Evolutionary conservation across 2,329 filamentous ascomycete species (phyloP).

Genomic region (Lachnellula subtilissima): DNA sequence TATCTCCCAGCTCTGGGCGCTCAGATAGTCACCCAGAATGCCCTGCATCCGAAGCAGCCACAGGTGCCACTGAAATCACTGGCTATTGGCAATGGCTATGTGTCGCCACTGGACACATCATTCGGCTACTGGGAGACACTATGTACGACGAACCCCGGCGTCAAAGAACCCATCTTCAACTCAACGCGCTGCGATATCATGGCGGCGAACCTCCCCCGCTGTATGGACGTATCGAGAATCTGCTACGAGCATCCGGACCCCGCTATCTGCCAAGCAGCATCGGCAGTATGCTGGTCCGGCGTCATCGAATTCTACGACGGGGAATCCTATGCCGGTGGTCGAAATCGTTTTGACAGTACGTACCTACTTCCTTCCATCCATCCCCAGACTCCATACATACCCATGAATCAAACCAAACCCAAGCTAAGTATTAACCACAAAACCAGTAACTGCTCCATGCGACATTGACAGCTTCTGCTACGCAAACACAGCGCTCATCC

Average conservation of each 20-base stretch:
- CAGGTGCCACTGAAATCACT: conserved; percentile 41
- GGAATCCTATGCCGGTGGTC: conserved; percentile 35
- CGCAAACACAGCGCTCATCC: conserved; percentile 12
- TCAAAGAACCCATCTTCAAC: conserved; percentile 40
- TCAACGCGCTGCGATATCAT: conserved; percentile 42
- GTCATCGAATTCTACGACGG: conserved; percentile 38
- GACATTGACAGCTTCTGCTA: conserved; percentile 38
- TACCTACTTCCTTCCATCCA: conserved; percentile 6
- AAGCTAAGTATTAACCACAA: not conserved
- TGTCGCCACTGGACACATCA: conserved; percentile 37
- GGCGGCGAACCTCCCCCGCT: conserved; percentile 40
- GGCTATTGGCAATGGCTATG: conserved; percentile 43
- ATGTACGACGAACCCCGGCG: conserved; percentile 42
- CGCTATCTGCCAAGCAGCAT: conserved; percentile 37
- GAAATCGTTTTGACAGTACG: conserved; percentile 41
- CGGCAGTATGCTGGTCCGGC: conserved; percentile 34
- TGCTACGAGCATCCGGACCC: conserved; percentile 39
- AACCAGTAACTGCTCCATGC: conserved; percentile 34
- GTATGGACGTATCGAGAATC: conserved; percentile 37
- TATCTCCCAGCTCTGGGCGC: conserved; percentile 42
- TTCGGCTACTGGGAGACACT: conserved; percentile 44
- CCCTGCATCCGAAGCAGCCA: conserved; percentile 35
- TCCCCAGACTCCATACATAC: not conserved
- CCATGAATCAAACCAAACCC: too few species aligned
- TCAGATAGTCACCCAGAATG: conserved; percentile 42